phyloP scores from a whole-genome alignment of 306 rosid species.

The Fagus crenata region DNA sequence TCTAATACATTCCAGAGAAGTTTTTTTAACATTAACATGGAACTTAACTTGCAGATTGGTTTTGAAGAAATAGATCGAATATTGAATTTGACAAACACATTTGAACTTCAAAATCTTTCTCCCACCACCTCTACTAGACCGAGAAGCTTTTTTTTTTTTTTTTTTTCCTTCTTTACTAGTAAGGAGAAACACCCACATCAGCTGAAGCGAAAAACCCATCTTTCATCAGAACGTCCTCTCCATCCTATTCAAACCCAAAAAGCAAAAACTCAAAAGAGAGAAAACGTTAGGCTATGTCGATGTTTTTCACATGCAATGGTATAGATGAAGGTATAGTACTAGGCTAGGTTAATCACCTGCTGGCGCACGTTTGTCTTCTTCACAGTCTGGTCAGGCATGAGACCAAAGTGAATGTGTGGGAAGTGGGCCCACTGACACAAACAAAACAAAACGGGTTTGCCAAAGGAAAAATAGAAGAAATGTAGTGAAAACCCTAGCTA shows the following conservation, averaged over 20 bases:
- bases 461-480: slow-evolving; percentile 12
- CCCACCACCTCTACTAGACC: neutral
- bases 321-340: neutral
- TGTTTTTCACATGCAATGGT: neutral
- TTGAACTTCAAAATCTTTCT: slow-evolving; percentile 3
- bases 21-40: neutral
- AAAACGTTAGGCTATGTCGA: neutral
- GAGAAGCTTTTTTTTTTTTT: neutral
- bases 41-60: neutral
- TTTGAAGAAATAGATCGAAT: neutral
- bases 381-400: slow-evolving; percentile 87
- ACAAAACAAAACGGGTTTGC: slow-evolving; percentile 24
- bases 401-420: slow-evolving; percentile 97
- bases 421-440: slow-evolving; percentile 94
- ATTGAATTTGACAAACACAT: neutral
- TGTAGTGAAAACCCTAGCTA: slow-evolving; percentile 25
- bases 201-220: slow-evolving; percentile 67
- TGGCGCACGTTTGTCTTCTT: slow-evolving; percentile 74
- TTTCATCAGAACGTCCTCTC: slow-evolving; percentile 70
- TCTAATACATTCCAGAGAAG: neutral
- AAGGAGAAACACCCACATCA: slow-evolving; percentile 74
- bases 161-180: slow-evolving; percentile 22
- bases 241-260: slow-evolving; percentile 55
- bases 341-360: slow-evolving; percentile 51
- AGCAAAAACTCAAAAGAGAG: neutral